Conservation (phyloP, 163 green algal genomes). For the Scenedesmus sp. region DNA sequence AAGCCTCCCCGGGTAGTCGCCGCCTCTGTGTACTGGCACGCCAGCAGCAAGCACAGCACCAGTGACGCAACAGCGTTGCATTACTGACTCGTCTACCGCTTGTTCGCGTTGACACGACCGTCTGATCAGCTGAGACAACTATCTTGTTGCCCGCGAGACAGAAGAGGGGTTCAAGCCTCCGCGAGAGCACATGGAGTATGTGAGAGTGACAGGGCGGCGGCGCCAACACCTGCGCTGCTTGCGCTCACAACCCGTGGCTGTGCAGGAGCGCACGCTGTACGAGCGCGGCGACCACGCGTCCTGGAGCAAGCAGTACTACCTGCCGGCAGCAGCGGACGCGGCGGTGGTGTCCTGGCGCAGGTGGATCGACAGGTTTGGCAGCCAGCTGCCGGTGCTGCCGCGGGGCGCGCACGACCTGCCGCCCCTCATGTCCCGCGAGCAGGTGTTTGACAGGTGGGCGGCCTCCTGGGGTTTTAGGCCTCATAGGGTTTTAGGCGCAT, state of each 20-base stretch:
- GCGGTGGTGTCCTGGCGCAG: constrained; percentile 56
- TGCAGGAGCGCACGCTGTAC: constrained; percentile 55
- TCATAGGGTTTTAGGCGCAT: too few species aligned
- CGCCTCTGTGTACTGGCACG: constrained; percentile 75
- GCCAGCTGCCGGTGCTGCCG: constrained; percentile 48
- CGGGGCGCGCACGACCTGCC: constrained; percentile 41
- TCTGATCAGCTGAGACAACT: too few species aligned
- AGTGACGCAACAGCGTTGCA: too few species aligned
- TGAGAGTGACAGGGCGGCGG: too few species aligned
- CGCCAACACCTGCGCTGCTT: too few species aligned
- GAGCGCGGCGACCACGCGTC: constrained; percentile 18
- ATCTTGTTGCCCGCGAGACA: too few species aligned
- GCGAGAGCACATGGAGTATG: too few species aligned
- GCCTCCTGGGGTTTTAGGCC: too few species aligned
- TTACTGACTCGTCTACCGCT: too few species aligned
- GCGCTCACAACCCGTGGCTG: constrained; percentile 46
- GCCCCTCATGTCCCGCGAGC: constrained; percentile 37
- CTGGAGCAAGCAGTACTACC: constrained; percentile 69
- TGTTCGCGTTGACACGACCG: too few species aligned
- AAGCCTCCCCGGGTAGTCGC: constrained; percentile 9
- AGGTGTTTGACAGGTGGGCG: constrained; percentile 48
- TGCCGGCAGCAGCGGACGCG: constrained; percentile 61
- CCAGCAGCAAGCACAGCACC: constrained; percentile 59
- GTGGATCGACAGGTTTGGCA: constrained; percentile 58
- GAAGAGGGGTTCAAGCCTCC: too few species aligned